phyloP scores from a whole-genome alignment of 345 rosid genomes.

The Theobroma cacao region DNA sequence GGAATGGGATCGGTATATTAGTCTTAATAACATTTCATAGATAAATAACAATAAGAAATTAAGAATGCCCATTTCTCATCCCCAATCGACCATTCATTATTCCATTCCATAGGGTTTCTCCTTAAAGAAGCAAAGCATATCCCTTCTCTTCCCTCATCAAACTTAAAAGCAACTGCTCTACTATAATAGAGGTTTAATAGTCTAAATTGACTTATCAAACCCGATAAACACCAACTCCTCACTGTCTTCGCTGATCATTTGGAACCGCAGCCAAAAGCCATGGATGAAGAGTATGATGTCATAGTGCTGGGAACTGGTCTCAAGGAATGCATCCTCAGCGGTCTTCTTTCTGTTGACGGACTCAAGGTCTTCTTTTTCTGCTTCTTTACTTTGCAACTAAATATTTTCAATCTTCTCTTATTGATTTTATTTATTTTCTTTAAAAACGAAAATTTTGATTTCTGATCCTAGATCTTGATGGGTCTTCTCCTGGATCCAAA shows the following conservation, averaged over 20 bases:
- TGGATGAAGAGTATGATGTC: conserved; percentile 97
- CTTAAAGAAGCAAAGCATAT: too few relatives aligned
- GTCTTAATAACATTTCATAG: too few relatives aligned
- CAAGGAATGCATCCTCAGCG: conserved; percentile 99
- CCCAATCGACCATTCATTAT: too few relatives aligned
- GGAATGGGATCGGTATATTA: too few relatives aligned
- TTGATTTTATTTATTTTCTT: background rate
- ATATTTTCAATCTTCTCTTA: background rate
- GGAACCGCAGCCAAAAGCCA: conserved; percentile 23
- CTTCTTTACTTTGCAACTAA: background rate
- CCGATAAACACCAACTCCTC: background rate
- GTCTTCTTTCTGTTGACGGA: conserved; percentile 98
- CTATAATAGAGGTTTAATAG: too few relatives aligned
- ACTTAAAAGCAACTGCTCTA: too few relatives aligned
- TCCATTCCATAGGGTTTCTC: too few relatives aligned
- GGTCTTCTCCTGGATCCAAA: background rate
- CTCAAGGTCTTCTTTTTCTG: conserved; percentile 61
- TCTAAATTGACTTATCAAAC: conserved; percentile 4
- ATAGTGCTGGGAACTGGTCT: conserved; percentile 96
- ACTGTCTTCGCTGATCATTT: conserved; percentile 1
- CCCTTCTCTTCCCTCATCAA: too few relatives aligned
- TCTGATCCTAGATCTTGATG: conserved; percentile 1
- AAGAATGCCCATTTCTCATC: too few relatives aligned
- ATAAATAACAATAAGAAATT: too few relatives aligned
- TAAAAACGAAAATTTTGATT: background rate